Base-by-base conservation (phyloP, 768 basidiomycete species). In the Heimioporus sp. region DNA sequence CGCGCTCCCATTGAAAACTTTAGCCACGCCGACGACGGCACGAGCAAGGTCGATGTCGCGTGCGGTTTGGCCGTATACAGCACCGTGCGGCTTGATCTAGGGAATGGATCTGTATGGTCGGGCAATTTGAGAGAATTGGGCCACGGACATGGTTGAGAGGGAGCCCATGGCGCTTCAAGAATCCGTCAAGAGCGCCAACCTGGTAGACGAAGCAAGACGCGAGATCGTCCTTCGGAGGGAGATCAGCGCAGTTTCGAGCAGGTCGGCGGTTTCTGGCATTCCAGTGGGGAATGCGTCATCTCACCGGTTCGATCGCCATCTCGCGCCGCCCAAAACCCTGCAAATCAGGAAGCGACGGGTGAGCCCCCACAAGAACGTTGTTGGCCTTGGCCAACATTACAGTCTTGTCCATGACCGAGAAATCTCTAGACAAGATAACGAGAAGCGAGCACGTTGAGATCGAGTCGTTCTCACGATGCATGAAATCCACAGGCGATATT, bases 401-500 rank as follows among this genome's bases (percentile, higher is more conserved):
- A 0, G 85, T 86, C 60, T 77, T 72, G 55, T 80, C 73, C 85
- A 88, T 87, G 44, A 85, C 76, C 0, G 78, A 73, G 56, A 84
- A 85, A 62, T 86, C 84, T 0, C 82, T 81, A 19, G 31, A 38
- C n/a, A 16, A 5, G 46, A n/a, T 47, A 24, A 37, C 5, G 17
- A 17, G 5, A 31, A 7, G 17, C 3, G 0, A 5, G 9, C 4
- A 3, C 11, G 9, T 6, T 6, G 10, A 4, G 37, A 24, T n/a
- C 4, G 19, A 16, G 17, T 35, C 38, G 21, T 38, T 30, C 66
- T 53, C 34, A 83, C 80, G 80, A 81, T 19, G 81, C 84, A 59
- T 87, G 86, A 53, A 85, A 85, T 7, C 85, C 85, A 59, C 85
- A 87, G 0, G 85, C 85, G 15, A 86, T 71, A 53, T 85, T 83